Conservation (phyloP, 2,329 filamentous ascomycete species). For the Phialophora verrucosa region DNA sequence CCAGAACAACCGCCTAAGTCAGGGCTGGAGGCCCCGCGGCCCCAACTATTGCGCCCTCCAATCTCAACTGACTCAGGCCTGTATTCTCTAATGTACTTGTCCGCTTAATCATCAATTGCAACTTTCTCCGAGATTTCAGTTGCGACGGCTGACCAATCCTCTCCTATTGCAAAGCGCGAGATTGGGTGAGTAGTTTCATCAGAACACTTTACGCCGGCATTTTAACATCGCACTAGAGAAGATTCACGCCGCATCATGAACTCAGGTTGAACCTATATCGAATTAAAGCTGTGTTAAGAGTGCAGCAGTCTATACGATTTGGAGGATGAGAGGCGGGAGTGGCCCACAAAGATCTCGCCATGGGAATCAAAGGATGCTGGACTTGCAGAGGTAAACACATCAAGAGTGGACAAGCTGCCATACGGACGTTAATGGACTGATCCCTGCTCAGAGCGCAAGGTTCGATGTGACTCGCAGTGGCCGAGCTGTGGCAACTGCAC, state of each 20-base stretch:
- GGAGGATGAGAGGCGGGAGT: background rate
- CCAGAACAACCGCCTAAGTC: too few relatives aligned
- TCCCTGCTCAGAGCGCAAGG: background rate
- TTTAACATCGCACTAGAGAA: background rate
- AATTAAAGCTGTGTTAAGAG: background rate
- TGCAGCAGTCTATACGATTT: background rate
- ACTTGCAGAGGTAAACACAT: slow-evolving; percentile 1
- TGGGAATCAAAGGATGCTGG: background rate
- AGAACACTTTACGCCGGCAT: background rate
- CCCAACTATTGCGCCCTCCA: too few relatives aligned
- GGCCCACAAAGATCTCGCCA: background rate
- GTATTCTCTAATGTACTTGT: background rate
- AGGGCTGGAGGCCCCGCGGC: too few relatives aligned
- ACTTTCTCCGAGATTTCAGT: background rate
- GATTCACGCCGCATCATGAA: background rate
- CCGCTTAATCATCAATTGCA: background rate
- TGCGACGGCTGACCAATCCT: background rate
- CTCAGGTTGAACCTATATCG: background rate
- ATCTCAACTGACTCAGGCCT: too few relatives aligned
- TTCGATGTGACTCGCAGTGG: background rate
- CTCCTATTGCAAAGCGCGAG: background rate
- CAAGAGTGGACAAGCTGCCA: background rate
- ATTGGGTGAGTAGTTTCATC: background rate
- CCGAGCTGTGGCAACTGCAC: slow-evolving; percentile 35
- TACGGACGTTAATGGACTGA: background rate